phyloP scores from a whole-genome alignment of 768 basidiomycete genomes.

The Hygrocybe coccinea region DNA sequence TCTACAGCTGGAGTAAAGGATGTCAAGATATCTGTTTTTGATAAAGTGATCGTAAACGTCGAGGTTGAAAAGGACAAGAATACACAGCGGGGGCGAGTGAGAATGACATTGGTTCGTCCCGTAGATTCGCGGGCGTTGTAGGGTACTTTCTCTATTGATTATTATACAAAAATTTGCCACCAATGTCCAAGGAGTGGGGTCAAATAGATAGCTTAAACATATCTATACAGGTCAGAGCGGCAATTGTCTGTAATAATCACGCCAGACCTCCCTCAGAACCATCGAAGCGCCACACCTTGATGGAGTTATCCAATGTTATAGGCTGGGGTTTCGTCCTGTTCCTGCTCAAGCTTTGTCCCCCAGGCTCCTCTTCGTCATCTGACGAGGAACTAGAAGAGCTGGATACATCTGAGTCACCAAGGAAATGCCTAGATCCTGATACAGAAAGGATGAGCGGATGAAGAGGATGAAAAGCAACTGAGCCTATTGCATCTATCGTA shows the following conservation, averaged over 20 bases:
- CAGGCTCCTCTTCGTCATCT: conserved; percentile 5
- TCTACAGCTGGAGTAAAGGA: conserved; percentile 28
- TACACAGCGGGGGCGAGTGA: conserved; percentile 85
- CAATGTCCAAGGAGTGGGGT: too few species aligned
- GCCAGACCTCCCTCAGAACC: not conserved
- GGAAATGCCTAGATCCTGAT: conserved; percentile 77
- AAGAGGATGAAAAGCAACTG: conserved; percentile 68
- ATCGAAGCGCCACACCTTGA: conserved; percentile 18
- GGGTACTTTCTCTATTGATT: not conserved
- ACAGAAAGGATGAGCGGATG: conserved; percentile 54
- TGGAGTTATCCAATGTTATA: conserved; percentile 15
- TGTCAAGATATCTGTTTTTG: conserved; percentile 80
- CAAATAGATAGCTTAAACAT: too few species aligned
- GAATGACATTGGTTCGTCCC: conserved; percentile 71
- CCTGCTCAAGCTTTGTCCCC: not conserved
- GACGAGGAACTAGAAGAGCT: conserved; percentile 24
- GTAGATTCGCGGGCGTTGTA: conserved; percentile 49
- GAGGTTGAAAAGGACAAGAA: conserved; percentile 93
- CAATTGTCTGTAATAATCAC: too few species aligned
- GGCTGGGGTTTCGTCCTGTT: conserved; percentile 6
- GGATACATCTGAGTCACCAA: conserved; percentile 19
- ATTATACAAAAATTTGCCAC: too few species aligned
- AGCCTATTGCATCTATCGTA: conserved; percentile 64
- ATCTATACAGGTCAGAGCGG: too few species aligned
- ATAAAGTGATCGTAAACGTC: conserved; percentile 87